Conservation (phyloP, 495 filamentous ascomycete genomes). For the Coniosporium apollinis region DNA sequence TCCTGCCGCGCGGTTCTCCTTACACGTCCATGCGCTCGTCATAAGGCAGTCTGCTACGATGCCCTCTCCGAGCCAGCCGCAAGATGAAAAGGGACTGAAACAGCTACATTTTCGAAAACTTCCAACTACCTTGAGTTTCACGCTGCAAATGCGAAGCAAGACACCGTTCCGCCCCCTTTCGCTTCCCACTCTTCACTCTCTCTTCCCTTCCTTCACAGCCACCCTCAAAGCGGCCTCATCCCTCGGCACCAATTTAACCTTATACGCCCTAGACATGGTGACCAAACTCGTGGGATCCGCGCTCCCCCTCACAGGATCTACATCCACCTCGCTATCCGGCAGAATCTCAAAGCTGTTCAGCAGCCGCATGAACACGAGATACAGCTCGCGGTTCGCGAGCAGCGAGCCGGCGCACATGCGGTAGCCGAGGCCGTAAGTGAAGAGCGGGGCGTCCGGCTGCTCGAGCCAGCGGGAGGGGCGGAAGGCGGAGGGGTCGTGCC, state of each 20-base stretch:
- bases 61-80: too few relatives aligned
- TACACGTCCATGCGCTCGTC: too few relatives aligned
- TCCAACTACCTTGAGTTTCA: too few relatives aligned
- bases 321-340: conserved; percentile 26
- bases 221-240: conserved; percentile 25
- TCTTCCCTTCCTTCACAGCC: conserved; percentile 13
- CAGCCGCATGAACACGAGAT: conserved; percentile 45
- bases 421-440: conserved; percentile 46
- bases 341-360: conserved; percentile 41
- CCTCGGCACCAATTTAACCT: conserved; percentile 37
- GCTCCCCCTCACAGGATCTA: conserved; percentile 37
- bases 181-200: too few relatives aligned
- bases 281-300: conserved; percentile 42
- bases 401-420: conserved; percentile 50
- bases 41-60: too few relatives aligned
- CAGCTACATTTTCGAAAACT: too few relatives aligned
- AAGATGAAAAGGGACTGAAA: too few relatives aligned
- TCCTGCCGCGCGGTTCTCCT: too few relatives aligned
- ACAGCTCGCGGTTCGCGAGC: conserved; percentile 48
- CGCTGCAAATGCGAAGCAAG: too few relatives aligned
- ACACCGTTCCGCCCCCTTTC: too few relatives aligned
- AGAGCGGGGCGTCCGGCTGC: conserved; percentile 42
- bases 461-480: conserved; percentile 46
- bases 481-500: conserved; percentile 40
- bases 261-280: conserved; percentile 37